Percentiles rank a stretch among this genome's conserved stretches.
These are phyloP conservation scores for Straminergon stramineum DNA, from an alignment of 225 moss, liverwort and hornwort genomes.

Conservation along the genomic window DNA sequence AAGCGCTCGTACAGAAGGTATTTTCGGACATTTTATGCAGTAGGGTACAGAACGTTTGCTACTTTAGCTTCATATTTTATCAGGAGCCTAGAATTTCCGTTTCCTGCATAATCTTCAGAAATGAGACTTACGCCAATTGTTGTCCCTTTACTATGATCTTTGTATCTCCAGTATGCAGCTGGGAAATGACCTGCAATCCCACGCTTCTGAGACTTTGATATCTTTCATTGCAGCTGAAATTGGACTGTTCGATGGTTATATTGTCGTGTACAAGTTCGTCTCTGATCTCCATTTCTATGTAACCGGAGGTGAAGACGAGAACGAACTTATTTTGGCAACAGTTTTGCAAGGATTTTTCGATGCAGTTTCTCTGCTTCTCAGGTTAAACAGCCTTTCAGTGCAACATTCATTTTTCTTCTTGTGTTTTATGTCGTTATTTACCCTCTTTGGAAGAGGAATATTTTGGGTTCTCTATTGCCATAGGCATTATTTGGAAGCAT, in stretches of 20 bases:
- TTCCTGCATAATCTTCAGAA: neutral
- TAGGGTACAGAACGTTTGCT: neutral
- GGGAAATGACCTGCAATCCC: neutral
- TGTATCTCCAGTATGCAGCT: neutral
- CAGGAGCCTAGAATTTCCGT: neutral
- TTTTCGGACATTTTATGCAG: neutral
- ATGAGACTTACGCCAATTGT: neutral
- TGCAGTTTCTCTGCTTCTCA: slow-evolving; percentile 50
- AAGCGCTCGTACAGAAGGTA: slow-evolving; percentile 47
- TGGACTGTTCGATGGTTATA: slow-evolving; percentile 54
- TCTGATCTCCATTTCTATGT: slow-evolving; percentile 56
- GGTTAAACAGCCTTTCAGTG: slow-evolving; percentile 11
- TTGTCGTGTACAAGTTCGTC: slow-evolving; percentile 56
- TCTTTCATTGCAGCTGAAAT: slow-evolving; percentile 42
- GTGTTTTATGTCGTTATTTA: neutral
- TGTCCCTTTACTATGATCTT: neutral
- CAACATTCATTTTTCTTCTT: neutral
- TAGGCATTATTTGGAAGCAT: neutral
- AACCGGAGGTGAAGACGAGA: slow-evolving; percentile 61
- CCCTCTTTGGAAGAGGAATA: neutral
- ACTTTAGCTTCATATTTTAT: neutral
- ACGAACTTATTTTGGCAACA: slow-evolving; percentile 58
- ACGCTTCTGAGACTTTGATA: neutral
- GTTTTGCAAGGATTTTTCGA: slow-evolving; percentile 63
- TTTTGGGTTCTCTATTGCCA: neutral